Conservation (phyloP, 2,329 filamentous ascomycete genomes). For the Stemphylium vesicarium region DNA sequence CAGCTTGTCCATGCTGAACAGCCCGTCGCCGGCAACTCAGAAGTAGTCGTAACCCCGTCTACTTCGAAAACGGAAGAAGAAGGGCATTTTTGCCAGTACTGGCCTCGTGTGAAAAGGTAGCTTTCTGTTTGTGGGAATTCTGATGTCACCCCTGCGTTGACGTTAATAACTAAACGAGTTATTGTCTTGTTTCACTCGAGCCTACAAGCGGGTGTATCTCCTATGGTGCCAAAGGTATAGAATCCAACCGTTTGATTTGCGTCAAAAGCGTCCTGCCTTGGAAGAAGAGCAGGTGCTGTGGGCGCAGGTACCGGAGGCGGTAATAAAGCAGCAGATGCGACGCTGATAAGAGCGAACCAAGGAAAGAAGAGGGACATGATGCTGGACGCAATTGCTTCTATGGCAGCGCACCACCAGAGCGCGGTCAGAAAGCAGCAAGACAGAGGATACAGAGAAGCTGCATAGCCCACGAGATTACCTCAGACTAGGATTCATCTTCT, state of each 20-base stretch:
- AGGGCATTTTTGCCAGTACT: constrained; percentile 2
- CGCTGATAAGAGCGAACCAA: background rate
- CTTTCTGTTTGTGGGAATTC: background rate
- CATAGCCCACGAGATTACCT: background rate
- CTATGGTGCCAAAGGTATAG: background rate
- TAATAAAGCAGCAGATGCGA: constrained; percentile 1
- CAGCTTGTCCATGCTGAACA: constrained; percentile 8
- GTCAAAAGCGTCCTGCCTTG: background rate
- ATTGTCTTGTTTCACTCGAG: background rate
- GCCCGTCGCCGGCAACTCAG: background rate
- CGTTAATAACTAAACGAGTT: background rate
- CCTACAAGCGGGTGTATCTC: background rate
- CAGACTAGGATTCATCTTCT: background rate
- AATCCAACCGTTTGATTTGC: background rate
- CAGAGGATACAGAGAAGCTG: background rate
- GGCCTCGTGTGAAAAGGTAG: constrained; percentile 4
- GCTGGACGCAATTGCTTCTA: background rate
- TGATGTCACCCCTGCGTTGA: background rate
- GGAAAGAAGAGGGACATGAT: background rate
- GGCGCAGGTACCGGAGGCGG: background rate
- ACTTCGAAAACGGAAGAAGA: background rate
- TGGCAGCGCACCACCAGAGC: background rate
- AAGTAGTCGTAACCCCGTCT: background rate
- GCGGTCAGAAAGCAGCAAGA: background rate
- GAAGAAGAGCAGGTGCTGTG: constrained; percentile 3